Base-by-base conservation (phyloP, 768 basidiomycete species). In the Lactarius vividus region DNA sequence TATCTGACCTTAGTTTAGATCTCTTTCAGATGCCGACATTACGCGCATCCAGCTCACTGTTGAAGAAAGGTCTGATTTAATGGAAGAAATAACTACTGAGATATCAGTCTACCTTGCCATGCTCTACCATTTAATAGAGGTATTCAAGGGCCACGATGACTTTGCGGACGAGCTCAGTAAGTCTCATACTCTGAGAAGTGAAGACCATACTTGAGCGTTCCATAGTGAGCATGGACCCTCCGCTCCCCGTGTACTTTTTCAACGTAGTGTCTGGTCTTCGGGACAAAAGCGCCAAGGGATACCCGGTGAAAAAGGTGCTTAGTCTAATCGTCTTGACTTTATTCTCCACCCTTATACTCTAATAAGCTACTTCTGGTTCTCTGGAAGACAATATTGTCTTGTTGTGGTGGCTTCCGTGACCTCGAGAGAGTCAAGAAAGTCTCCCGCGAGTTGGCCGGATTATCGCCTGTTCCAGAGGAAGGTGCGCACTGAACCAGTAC, bases 151-250 rank as follows among this genome's bases (percentile, higher is more conserved):
- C 3, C 91, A 97, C 70, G 94, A 96, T 65, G 88, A 94, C 71
- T 98, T 98, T 75, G 95, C 92, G 2, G 95, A 97, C 71, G 96
- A 98, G 77, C 81, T 98, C 57, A 98, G 96, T 97, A 77, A 81
- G 96, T 35, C 46, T 76, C 7, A 11, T 52, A 44, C 20, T 39
- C 23, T 16, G 20, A 53, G 18, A 54, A 61, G 15, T 20, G 37
- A 35, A 52, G 16, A 9, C 3, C 71, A 53, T 31, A 28, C 44
- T 61, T 46, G 31, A 72, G 65, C 57, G 59, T 61, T 26, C 68
- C 20, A 23, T 64, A 98, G 96, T 99, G 96, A 91, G 90, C 70
- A 82, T 96, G 78, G 93, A 96, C 56, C 96, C 96, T 15, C 96
- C 97, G 15, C 79, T 98, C 26, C 96, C 96, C 1, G 88, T 96